A percentile compares a stretch with the other conserved stretches of the same genome.
phyloP scores from a whole-genome alignment of 2,329 filamentous ascomycete genomes.

The Zarea fungicola region DNA sequence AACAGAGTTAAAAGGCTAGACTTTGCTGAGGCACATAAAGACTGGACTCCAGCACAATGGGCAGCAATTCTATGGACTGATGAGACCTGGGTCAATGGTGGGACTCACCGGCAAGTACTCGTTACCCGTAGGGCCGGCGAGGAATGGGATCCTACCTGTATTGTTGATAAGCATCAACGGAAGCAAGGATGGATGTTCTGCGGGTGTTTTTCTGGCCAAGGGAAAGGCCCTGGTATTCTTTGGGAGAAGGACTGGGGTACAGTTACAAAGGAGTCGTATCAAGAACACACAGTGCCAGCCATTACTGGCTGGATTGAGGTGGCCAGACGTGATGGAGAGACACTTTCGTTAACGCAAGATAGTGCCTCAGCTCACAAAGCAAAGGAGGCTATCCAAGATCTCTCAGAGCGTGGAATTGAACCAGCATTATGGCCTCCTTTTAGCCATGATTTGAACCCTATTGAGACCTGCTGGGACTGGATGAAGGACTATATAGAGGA shows the following conservation, averaged over 20 bases:
- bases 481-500: too few species aligned
- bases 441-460: background rate
- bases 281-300: background rate
- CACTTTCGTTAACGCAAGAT: background rate
- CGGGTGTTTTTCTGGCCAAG: constrained; percentile 21
- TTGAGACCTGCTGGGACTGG: background rate
- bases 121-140: constrained; percentile 8
- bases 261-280: constrained; percentile 22
- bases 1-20: background rate
- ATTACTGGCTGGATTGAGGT: background rate
- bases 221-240: constrained; percentile 23
- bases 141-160: background rate
- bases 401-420: background rate
- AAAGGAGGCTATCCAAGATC: background rate
- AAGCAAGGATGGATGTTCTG: constrained; percentile 26
- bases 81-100: background rate
- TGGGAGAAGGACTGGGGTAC: constrained; percentile 27
- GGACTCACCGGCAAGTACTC: background rate
- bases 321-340: background rate
- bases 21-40: background rate
- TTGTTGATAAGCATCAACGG: constrained; percentile 15
- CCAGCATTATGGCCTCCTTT: background rate
- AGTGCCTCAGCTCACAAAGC: background rate
- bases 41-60: background rate
- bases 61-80: background rate